A percentile compares a stretch with the other conserved stretches of the same genome.
Evolutionary conservation across 257 asterid genomes (phyloP).

Genomic region (Catharanthus roseus): DNA sequence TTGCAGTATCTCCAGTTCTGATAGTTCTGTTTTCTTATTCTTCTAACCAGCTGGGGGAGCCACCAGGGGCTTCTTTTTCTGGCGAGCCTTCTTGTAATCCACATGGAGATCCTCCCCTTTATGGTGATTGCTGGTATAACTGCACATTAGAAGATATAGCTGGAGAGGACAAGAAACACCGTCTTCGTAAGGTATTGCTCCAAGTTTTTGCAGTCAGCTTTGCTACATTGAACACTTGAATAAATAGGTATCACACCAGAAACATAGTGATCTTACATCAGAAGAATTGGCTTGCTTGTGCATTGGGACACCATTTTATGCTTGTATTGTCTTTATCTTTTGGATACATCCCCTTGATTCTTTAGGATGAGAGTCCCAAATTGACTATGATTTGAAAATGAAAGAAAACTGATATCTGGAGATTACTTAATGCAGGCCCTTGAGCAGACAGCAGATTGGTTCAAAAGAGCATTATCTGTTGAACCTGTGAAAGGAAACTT

Average conservation of each 20-base stretch:
- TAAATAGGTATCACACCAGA: not conserved
- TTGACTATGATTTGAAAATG: not conserved
- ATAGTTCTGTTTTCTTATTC: constrained; percentile 14
- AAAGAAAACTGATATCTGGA: constrained; percentile 3
- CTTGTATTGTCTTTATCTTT: not conserved
- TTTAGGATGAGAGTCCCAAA: not conserved
- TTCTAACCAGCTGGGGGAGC: constrained; percentile 85
- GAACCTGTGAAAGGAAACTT: constrained; percentile 93
- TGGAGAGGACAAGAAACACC: constrained; percentile 83
- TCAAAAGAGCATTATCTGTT: constrained; percentile 82
- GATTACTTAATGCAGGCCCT: constrained; percentile 61
- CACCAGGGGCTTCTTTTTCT: constrained; percentile 74
- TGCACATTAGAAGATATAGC: constrained; percentile 92
- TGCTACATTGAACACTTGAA: not conserved
- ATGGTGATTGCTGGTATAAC: constrained; percentile 97
- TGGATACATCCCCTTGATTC: not conserved
- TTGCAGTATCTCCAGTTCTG: not conserved
- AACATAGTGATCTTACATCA: not conserved
- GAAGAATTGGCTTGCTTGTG: not conserved
- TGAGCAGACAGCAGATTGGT: constrained; percentile 95
- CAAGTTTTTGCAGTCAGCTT: not conserved
- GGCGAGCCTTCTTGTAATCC: constrained; percentile 89
- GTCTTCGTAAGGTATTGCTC: constrained; percentile 78
- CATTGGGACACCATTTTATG: not conserved
- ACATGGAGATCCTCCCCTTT: constrained; percentile 88